Conservation (phyloP, 2,329 filamentous ascomycete genomes). For the Aspergillus sp. region DNA sequence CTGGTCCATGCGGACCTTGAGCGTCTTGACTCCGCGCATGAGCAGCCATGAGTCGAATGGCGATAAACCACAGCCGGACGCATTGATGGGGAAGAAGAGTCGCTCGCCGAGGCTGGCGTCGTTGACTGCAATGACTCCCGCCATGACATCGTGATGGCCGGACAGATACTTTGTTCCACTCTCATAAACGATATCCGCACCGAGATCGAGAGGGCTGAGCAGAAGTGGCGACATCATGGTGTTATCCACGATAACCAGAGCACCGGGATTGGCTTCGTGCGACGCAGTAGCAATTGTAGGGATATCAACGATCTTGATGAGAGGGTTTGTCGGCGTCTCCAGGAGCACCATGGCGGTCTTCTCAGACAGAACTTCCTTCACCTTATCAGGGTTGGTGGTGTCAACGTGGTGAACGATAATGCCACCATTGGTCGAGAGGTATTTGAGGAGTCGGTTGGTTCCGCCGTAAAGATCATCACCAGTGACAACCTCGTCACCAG, state of each 20-base stretch:
- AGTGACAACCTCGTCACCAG: conserved; percentile 95
- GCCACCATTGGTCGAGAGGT: conserved; percentile 81
- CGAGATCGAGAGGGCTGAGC: conserved; percentile 87
- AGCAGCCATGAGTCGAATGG: conserved; percentile 96
- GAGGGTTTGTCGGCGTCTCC: conserved; percentile 93
- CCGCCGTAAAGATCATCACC: conserved; percentile 97
- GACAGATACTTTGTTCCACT: conserved; percentile 97
- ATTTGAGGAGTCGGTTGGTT: conserved; percentile 89
- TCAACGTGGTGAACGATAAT: conserved; percentile 97
- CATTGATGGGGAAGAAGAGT: conserved; percentile 96
- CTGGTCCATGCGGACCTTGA: conserved; percentile 98
- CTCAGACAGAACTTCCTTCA: conserved; percentile 65
- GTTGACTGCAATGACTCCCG: conserved; percentile 91
- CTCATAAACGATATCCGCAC: conserved; percentile 95
- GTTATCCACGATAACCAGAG: conserved; percentile 92
- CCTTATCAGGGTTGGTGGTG: conserved; percentile 74
- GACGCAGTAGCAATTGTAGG: conserved; percentile 72
- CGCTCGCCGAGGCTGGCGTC: conserved; percentile 77
- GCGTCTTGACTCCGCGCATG: conserved; percentile 91
- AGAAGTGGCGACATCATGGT: conserved; percentile 98
- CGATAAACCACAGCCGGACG: conserved; percentile 87
- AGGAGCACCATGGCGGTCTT: conserved; percentile 96
- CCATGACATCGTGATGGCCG: conserved; percentile 98
- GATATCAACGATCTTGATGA: conserved; percentile 98
- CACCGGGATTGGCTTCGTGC: conserved; percentile 74